Base-by-base conservation (phyloP, 2,329 filamentous ascomycete genomes). In the Penicillium brasilianum region DNA sequence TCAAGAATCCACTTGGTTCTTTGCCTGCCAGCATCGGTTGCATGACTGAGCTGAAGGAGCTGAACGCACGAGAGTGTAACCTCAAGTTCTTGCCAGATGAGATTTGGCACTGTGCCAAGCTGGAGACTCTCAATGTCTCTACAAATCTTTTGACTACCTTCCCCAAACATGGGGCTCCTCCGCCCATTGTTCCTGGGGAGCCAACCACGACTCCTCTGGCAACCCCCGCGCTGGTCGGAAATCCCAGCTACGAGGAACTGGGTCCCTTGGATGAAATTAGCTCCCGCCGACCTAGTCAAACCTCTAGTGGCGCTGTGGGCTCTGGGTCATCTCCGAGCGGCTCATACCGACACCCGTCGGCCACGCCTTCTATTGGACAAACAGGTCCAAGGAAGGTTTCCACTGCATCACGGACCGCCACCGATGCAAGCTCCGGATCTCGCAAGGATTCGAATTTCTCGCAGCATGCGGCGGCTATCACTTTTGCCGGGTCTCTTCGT, bases 31-130 rank as follows among this genome's bases (percentile, higher is more conserved):
- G 97, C 68, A 92, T 99, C 66, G 95, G 95, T 5, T 93, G 91
- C 66, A 83, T 99, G 25, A 86, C 84, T 0, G 94, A 98, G 75
- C 83, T 99, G 63, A 89, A 88, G 56, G 90, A 93, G 64, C 83
- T 99, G 43, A 94, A 99, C 73, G 85, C 98, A 18, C 87, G 94
- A 65, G 92, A 95, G 72, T 99, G 98, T 80, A 99, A 98, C 72
- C 85, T 99, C 60, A 90, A 89, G 66, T 90, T 90, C 71, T 82
- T 99, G 34, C 95, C 95, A 1, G 87, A 91, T 72, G 95, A 99
- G 73, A 85, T 99, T n/a, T 99, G 95, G 95, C 94, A 92, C 83
- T 94, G 94, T 55, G 89, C 90, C 69, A 93, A 90, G 73, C 79
- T 99, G 57, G 93, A 98, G 76, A 94, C 90, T 0, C 85, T 99